A percentile compares a stretch with the other conserved stretches of the same genome.
Conservation (phyloP, 441 rosid genomes). For the Pelargonium cotyledonis region DNA sequence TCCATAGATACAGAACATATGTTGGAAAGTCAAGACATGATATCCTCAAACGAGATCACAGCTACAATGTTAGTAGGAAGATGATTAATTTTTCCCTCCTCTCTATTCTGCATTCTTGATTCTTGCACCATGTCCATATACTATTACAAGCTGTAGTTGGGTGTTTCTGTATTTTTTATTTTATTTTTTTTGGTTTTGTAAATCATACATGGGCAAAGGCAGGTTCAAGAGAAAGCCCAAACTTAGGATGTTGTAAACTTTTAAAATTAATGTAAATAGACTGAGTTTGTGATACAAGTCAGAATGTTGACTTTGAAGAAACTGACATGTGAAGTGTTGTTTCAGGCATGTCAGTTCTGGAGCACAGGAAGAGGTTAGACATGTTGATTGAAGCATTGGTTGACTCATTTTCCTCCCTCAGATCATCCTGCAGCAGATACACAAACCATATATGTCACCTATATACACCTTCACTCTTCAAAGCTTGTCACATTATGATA, state of each 20-base stretch:
- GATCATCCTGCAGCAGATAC: neutral
- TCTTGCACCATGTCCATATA: too few species aligned
- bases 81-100: slow-evolving; percentile 11
- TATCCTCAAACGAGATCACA: slow-evolving; percentile 28
- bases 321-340: slow-evolving; percentile 1
- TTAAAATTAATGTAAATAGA: neutral
- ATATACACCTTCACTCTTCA: neutral
- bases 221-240: too few species aligned
- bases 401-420: neutral
- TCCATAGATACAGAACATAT: slow-evolving; percentile 13
- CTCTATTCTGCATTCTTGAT: too few species aligned
- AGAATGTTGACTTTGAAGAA: neutral
- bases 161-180: too few species aligned
- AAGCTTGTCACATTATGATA: too few species aligned
- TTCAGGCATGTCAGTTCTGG: slow-evolving; percentile 5
- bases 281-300: neutral
- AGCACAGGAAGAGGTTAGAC: slow-evolving; percentile 1
- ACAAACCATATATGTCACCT: neutral
- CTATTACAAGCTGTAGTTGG: too few species aligned
- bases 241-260: neutral
- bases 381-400: neutral
- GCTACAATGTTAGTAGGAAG: slow-evolving; percentile 29
- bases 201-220: too few species aligned
- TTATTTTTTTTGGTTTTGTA: neutral
- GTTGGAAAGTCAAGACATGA: slow-evolving; percentile 19